phyloP scores from a whole-genome alignment of 2,329 filamentous ascomycete species.

The Eutypa lata region DNA sequence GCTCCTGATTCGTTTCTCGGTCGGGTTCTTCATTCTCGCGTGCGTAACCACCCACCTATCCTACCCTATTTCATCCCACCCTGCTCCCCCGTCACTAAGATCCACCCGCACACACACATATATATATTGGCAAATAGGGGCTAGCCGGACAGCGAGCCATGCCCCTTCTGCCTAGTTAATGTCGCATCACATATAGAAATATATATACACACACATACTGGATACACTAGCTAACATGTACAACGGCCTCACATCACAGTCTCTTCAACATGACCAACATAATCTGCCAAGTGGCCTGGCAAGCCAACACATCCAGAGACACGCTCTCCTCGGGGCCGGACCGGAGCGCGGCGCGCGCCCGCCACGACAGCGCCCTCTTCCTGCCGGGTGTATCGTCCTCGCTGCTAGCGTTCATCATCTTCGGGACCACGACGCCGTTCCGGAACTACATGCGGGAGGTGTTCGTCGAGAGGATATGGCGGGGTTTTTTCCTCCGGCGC shows the following conservation, averaged over 20 bases:
- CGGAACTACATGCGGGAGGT: constrained; percentile 23
- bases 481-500: too few relatives aligned
- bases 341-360: constrained; percentile 27
- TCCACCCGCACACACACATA: too few relatives aligned
- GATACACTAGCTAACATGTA: too few relatives aligned
- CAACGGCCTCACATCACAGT: constrained; percentile 31
- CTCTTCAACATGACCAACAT: constrained; percentile 31
- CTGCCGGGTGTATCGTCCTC: constrained; percentile 35
- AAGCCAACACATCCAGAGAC: constrained; percentile 26
- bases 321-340: constrained; percentile 26
- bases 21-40: constrained; percentile 40
- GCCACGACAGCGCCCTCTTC: constrained; percentile 31
- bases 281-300: constrained; percentile 18
- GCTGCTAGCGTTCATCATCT: constrained; percentile 35
- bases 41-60: constrained; percentile 16
- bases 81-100: too few relatives aligned
- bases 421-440: constrained; percentile 38
- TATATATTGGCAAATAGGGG: too few relatives aligned
- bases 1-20: constrained; percentile 41
- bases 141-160: too few relatives aligned
- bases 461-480: constrained; percentile 13
- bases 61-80: neutral
- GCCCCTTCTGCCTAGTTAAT: too few relatives aligned
- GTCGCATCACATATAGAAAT: too few relatives aligned
- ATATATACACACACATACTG: too few relatives aligned